Base-by-base conservation (phyloP, 1,284 basidiomycete genomes). In the Neonothopanus nambi region DNA sequence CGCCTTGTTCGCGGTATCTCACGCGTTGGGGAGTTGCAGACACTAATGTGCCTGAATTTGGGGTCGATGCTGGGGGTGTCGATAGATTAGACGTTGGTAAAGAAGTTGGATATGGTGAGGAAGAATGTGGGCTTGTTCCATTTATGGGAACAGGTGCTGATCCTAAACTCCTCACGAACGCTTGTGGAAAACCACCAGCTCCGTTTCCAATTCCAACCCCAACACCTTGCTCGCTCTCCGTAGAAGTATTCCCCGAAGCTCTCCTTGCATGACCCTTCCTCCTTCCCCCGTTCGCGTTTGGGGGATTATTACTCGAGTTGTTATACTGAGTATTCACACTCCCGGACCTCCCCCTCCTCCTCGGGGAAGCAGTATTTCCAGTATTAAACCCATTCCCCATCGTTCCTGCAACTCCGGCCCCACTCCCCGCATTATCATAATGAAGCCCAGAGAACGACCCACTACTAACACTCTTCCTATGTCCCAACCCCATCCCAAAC, bases 1-100 rank as follows among this genome's bases (percentile, higher is more conserved):
- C 92, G 12, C 89, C 91, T 70, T 95, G 91, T 63, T 91, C 89
- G 56, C 88, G 81, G 66, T 85, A 86, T 11, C 82, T 75, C 41
- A 76, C 63, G 11, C 79, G 74, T n/a, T 61, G 47, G 23, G 55
- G 24, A 36, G 45, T 38, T 43, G 26, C 6, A 55, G 52, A 49
- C 12, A 55, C 53, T 30, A 59, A 53, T 1, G 48, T 18, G n/a
- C 12, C 24, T 18, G 24, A 23, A 9, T 21, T 39, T 37, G 17
- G 11, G 33, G 33, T 35, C 5, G 41, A 28, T 21, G 28, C 50
- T 39, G 56, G 24, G 56, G 30, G 44, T 12, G 58, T 48, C 15
- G 49, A 54, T 13, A 44, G 37, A 17, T 45, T 24, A 23, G 52
- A 50, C 5, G 48, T 35, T 20, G 57, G 52, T 5, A 51, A 18